Evolutionary conservation across 1,284 basidiomycete species (phyloP), one percentile per base, ranked within the genome.

Genomic region (Taiwanofungus camphoratus): DNA sequence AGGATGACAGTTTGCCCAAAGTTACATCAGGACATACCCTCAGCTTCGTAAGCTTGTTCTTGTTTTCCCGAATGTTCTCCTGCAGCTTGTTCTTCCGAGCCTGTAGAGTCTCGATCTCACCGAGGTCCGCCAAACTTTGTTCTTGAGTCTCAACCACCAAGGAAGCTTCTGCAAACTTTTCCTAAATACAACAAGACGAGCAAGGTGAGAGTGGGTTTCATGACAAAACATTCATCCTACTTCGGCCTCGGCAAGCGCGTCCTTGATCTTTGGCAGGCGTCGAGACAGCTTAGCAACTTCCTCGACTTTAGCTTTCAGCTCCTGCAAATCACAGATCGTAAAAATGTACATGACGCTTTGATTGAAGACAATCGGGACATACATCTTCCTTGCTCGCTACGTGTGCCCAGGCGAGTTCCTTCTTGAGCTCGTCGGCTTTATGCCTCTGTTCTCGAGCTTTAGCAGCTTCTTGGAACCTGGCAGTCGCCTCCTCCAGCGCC

Each of bases 341-440:
- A 29, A 21, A 16, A 5, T 23, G 22, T 2, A 4, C 2, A 5
- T 19, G 9, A n/a, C 5, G 20, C 35, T 18, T 7, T n/a, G 9
- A 13, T 2, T n/a, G 3, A 9, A 6, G 5, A 7, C 26, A 31
- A 21, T 2, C 7, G 32, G 19, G n/a, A 48, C 52, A 11, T 21
- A 73, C 89, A 33, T 69, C 63, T 57, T 89, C 74, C 57, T 92
- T 92, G 11, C 69, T 69, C 3, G 72, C 73, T 11, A 98, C 92
- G 56, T 90, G 87, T 6, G 89, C 77, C 95, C 95, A 98, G 0
- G 90, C 91, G 8, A 91, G 65, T 62, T 94, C 87, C 51, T 81
- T 80, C 68, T 88, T 86, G 39, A 93, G 67, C 15, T 79, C 76
- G 30, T 82, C 76, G 4, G 77, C 72, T 58, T 79, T 84, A 51